Evolutionary conservation across 1,284 basidiomycete genomes (phyloP), one percentile per base, ranked within the genome.

Genomic region (Neonothopanus nambi): DNA sequence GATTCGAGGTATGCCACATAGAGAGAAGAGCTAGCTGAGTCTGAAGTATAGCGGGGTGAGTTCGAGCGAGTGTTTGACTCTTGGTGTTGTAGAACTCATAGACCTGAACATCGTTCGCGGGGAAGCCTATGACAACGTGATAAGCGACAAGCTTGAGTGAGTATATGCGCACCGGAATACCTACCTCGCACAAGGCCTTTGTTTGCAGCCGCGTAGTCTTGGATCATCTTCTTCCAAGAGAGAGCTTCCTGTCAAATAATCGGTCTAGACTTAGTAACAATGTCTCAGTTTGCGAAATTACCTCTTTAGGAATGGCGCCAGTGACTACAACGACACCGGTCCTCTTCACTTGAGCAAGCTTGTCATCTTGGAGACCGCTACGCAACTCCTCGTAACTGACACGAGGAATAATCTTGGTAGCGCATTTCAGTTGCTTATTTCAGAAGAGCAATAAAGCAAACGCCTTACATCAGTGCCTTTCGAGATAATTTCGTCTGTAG

Each of bases 251-350:
- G 51, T 42, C 59, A 30, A 51, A n/a, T 23, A 17, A 24, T 35
- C 8, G 15, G n/a, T 9, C 52, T 9, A 23, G 18, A 44, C 8
- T n/a, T 5, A 21, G 36, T 8, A 17, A 36, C 13, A 39, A 2
- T 23, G n/a, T 18, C 2, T 17, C 44, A 17, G 6, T n/a, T 2
- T 9, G 37, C 17, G 9, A n/a, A 18, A 13, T 41, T 24, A 78
- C 82, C 61, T 81, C 72, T 48, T 76, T 65, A 0, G 78, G 72
- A 1, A 91, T 76, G 3, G 79, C 87, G 6, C 80, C 81, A 35
- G 75, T 77, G 8, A 91, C 70, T 36, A 91, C 72, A 7, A 86
- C 75, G 3, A 79, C 76, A 1, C 89, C 89, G 0, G 74, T 71
- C 51, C 70, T 70, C 63, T 79, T 84, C 61, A 90, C 77, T 3